Percentiles rank a stretch among this genome's conserved stretches.
phyloP scores from a whole-genome alignment of 805 yeast species.

The Ogataea nakhonphanomensis region DNA sequence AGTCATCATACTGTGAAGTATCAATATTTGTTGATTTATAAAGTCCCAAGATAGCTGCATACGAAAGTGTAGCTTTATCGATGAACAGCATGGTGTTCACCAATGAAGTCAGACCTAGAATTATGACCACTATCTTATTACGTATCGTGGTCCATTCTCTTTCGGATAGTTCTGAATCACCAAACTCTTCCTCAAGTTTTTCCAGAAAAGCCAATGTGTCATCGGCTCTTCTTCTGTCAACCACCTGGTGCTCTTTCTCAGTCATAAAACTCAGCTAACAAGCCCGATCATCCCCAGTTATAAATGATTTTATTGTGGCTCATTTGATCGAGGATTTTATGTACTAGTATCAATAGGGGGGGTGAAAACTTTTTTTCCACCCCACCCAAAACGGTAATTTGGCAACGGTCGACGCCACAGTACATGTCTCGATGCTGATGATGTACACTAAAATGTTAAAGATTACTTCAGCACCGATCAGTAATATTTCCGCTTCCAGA shows the following conservation, averaged over 20 bases:
- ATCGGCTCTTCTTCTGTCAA: constrained; percentile 24
- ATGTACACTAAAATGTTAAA: too few relatives aligned
- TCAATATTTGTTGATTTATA: constrained; percentile 44
- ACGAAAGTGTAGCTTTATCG: constrained; percentile 42
- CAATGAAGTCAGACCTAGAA: constrained; percentile 23
- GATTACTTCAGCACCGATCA: too few relatives aligned
- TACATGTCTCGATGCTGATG: too few relatives aligned
- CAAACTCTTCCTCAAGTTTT: constrained; percentile 9
- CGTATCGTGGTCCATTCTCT: constrained; percentile 11
- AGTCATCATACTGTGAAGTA: constrained; percentile 43
- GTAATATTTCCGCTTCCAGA: too few relatives aligned
- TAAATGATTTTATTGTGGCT: too few relatives aligned
- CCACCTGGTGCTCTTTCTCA: neutral
- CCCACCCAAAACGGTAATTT: too few relatives aligned
- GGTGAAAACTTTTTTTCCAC: too few relatives aligned
- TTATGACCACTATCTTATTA: constrained; percentile 17
- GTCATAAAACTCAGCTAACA: neutral
- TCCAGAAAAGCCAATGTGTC: constrained; percentile 23
- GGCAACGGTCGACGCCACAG: too few relatives aligned
- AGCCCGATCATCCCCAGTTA: neutral
- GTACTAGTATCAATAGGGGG: too few relatives aligned
- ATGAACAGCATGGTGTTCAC: constrained; percentile 32
- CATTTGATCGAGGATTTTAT: too few relatives aligned
- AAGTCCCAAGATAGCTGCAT: constrained; percentile 41
- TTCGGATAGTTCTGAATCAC: constrained; percentile 7